Base-by-base conservation (phyloP, 75 land plant species). In the Larix kaempferi region DNA sequence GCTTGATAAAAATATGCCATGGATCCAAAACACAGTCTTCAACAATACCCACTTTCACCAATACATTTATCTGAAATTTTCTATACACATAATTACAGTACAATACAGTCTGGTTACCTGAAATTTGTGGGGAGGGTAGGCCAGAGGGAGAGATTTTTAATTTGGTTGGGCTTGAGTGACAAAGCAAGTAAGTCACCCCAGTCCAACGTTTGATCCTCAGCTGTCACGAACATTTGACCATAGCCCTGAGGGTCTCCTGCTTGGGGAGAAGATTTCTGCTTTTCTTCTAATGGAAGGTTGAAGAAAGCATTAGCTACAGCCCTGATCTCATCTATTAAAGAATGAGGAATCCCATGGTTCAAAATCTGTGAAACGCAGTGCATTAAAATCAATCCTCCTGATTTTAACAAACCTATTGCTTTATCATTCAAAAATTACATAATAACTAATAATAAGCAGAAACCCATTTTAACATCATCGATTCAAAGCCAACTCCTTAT, bases 181-280 rank as follows among this genome's bases (percentile, higher is more conserved):
- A 49, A 10, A 10, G 54, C 54, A 8, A 86, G 17, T 82, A 86
- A 65, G 66, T 83, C 82, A 39, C 14, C 19, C 85, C 85, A 86
- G 27, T 86, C 85, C 16, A 83, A 79, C 62, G 73, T 80, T 55
- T 82, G 87, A 14, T 86, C 80, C 5, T 86, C 76, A 12, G 81
- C 78, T 1, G 66, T 59, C 23, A 83, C 85, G 69, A 82, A 82
- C 11, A 76, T 58, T n/a, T 83, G 81, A 13, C 88, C 88, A 66
- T 82, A 86, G 26, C 85, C 85, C 74, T 77, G 67, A 55, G 80
- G 22, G 19, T 64, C 78, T 15, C 80, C 78, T 59, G 66, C 75
- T 29, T 64, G 67, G 1, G 4, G 16, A 5, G 77, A 71, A n/a
- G 13, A 66, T 8, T 33, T 73, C 35, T 75, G 60, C 78, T 83